Evolutionary conservation across 306 rosid genomes (phyloP).

Genomic region (Rosa rugosa): DNA sequence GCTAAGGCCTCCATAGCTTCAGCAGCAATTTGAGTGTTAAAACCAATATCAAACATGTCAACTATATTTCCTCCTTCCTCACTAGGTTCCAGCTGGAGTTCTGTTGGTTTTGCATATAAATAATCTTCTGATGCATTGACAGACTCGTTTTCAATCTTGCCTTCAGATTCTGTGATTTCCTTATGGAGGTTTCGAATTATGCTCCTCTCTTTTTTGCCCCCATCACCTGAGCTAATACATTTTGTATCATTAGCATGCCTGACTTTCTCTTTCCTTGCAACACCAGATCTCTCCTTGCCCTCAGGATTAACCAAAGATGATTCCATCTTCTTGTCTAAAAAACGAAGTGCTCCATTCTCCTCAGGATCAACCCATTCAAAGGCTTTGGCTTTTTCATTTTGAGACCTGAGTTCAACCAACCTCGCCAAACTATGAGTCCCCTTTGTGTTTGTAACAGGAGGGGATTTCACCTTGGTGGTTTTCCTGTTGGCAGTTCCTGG

Average conservation of each 20-base stretch:
- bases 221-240: constrained; percentile 15
- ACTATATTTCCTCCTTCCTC: constrained; percentile 26
- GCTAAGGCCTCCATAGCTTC: constrained; percentile 79
- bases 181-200: neutral
- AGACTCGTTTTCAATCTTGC: constrained; percentile 20
- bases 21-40: constrained; percentile 78
- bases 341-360: constrained; percentile 21
- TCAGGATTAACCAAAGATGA: constrained; percentile 5
- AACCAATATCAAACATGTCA: constrained; percentile 53
- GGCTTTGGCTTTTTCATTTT: constrained; percentile 34
- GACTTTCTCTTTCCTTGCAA: constrained; percentile 31
- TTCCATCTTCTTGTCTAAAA: constrained; percentile 15
- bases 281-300: constrained; percentile 25
- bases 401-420: constrained; percentile 34
- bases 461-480: constrained; percentile 41
- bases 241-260: constrained; percentile 26
- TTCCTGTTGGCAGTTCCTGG: constrained; percentile 30
- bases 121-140: constrained; percentile 28
- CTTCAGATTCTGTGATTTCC: constrained; percentile 22
- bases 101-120: constrained; percentile 19
- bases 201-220: constrained; percentile 29
- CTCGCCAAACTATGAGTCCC: constrained; percentile 53
- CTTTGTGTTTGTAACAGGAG: constrained; percentile 34
- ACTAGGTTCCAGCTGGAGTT: constrained; percentile 32
- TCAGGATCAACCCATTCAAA: constrained; percentile 47